phyloP scores from a whole-genome alignment of 352 stramenopile genomes.

The Phytophthora fragariaefolia region DNA sequence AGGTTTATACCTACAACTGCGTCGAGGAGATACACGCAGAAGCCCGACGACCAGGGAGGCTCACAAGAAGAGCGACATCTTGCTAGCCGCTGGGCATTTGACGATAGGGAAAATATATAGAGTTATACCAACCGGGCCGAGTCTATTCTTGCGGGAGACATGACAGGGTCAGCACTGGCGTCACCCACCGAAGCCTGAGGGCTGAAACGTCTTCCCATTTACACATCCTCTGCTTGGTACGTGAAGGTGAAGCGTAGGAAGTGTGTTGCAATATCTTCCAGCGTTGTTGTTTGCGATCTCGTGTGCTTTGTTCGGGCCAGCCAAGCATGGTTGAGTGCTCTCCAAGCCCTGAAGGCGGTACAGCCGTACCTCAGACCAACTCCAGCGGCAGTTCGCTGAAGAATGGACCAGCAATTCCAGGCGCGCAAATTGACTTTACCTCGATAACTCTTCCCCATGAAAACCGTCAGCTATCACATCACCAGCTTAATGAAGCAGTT shows the following conservation, averaged over 20 bases:
- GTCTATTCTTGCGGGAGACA: slow-evolving; percentile 39
- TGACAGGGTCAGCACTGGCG: slow-evolving; percentile 5
- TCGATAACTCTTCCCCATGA: no score
- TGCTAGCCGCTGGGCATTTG: slow-evolving; percentile 29
- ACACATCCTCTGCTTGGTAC: slow-evolving; percentile 12
- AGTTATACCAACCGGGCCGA: slow-evolving; percentile 34
- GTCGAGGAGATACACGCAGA: slow-evolving; percentile 22
- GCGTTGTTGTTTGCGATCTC: slow-evolving; percentile 20
- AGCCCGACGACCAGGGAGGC: slow-evolving; percentile 7
- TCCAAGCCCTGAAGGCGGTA: slow-evolving; percentile 12
- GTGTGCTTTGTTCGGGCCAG: slow-evolving; percentile 25
- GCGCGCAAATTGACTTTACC: no score
- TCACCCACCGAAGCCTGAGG: slow-evolving; percentile 12
- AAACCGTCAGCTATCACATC: no score
- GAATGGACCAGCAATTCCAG: slow-evolving; percentile 1
- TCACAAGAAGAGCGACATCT: slow-evolving; percentile 16
- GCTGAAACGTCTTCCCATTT: slow-evolving; percentile 28
- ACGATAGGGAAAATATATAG: slow-evolving; percentile 52
- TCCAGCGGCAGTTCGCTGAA: slow-evolving; percentile 5
- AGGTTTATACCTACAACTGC: slow-evolving; percentile 30
- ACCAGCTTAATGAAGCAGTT: neutral
- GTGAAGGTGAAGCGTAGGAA: slow-evolving; percentile 7
- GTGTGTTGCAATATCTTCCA: slow-evolving; percentile 7
- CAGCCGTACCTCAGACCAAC: slow-evolving; percentile 1
- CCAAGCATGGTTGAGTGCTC: slow-evolving; percentile 27